These are phyloP conservation scores for Plasmodium ovale DNA, from an alignment of 169 alveolate species.

Conservation along the genomic window DNA sequence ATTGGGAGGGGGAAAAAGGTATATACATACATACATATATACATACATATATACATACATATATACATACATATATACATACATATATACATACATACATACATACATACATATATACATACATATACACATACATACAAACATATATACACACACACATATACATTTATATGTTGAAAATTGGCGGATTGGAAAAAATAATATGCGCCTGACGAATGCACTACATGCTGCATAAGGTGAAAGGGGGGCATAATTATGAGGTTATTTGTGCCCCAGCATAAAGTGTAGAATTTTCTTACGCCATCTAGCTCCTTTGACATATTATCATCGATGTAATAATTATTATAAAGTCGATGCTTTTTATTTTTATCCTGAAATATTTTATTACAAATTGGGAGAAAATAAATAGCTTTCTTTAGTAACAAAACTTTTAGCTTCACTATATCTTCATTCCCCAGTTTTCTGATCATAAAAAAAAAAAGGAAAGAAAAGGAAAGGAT, in stretches of 20 bases:
- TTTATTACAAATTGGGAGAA: slow-evolving; percentile 67
- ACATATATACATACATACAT: not conserved
- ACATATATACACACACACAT: not conserved
- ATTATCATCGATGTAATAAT: slow-evolving; percentile 64
- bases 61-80: not conserved
- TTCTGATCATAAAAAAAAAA: slow-evolving; percentile 9
- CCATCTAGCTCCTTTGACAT: slow-evolving; percentile 65
- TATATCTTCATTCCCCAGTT: slow-evolving; percentile 35
- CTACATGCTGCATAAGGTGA: too few relatives aligned
- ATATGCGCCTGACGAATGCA: too few relatives aligned
- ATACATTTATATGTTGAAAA: not conserved
- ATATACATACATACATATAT: not conserved
- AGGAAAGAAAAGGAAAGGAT: too few relatives aligned
- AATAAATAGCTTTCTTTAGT: slow-evolving; percentile 59
- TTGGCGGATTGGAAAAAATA: not conserved
- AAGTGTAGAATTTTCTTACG: not conserved
- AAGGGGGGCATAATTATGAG: too few relatives aligned
- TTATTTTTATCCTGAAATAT: slow-evolving; percentile 72
- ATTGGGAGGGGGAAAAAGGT: not conserved
- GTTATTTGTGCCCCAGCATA: not conserved
- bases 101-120: not conserved
- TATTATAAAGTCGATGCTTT: slow-evolving; percentile 47
- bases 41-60: not conserved
- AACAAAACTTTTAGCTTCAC: slow-evolving; percentile 53
- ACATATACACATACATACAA: not conserved